A percentile compares a stretch with the other conserved stretches of the same genome.
Conservation (phyloP, 2,329 filamentous ascomycete genomes). For the Tolypocladium guangdongense region DNA sequence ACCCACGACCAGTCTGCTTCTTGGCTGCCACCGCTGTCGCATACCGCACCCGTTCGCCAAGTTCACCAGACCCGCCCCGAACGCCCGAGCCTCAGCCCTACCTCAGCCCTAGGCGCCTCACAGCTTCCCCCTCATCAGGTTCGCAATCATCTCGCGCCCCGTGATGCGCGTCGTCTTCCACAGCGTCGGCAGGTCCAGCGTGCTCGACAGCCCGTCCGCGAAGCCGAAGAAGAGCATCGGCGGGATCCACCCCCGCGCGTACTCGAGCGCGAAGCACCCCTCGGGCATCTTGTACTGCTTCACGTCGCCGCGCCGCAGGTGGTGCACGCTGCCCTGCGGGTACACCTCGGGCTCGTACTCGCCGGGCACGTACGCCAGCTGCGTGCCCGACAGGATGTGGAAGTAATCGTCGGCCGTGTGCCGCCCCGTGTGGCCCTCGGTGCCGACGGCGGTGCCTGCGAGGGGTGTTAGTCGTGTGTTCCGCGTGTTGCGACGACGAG, state of each 20-base stretch:
- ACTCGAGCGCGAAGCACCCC: slow-evolving; percentile 71
- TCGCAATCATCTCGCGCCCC: slow-evolving; percentile 62
- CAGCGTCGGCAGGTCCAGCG: slow-evolving; percentile 74
- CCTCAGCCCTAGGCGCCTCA: slow-evolving; percentile 22
- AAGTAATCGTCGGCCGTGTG: slow-evolving; percentile 95
- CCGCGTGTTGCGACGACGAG: not conserved
- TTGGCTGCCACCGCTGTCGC: not conserved
- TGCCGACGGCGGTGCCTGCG: slow-evolving; percentile 60
- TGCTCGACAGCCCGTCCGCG: slow-evolving; percentile 69
- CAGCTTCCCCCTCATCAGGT: slow-evolving; percentile 61
- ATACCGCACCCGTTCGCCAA: not conserved
- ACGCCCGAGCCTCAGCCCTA: too few relatives aligned
- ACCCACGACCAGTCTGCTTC: not conserved
- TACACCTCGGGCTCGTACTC: slow-evolving; percentile 60
- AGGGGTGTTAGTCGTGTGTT: not conserved
- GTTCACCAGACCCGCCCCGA: not conserved
- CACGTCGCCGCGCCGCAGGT: slow-evolving; percentile 57
- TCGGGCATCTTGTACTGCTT: slow-evolving; percentile 79
- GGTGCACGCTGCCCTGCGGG: slow-evolving; percentile 57
- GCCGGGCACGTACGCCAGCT: slow-evolving; percentile 64
- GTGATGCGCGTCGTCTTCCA: slow-evolving; percentile 71
- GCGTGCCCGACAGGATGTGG: slow-evolving; percentile 71
- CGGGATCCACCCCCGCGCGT: slow-evolving; percentile 82
- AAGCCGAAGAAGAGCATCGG: slow-evolving; percentile 88
- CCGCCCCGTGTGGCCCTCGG: slow-evolving; percentile 77